phyloP scores from a whole-genome alignment of 805 yeast species.

The Zygoascus flipseniorum region DNA sequence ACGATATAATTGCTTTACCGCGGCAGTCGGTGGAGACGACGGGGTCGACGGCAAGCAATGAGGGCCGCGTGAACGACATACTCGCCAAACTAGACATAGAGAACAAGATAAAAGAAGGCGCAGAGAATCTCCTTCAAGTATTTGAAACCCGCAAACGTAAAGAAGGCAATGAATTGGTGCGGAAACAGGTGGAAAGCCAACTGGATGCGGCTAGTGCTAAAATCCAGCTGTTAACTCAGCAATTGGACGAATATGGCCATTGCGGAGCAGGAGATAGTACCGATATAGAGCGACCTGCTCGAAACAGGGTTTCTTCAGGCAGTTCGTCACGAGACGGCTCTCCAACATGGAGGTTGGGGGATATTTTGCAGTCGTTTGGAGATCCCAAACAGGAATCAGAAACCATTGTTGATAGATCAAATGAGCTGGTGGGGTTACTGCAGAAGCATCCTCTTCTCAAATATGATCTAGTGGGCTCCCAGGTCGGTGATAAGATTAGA shows the following conservation, averaged over 20 bases:
- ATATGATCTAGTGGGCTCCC: constrained; percentile 44
- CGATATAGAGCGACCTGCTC: background rate
- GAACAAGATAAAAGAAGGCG: constrained; percentile 30
- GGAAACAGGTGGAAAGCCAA: constrained; percentile 21
- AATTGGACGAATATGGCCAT: constrained; percentile 15
- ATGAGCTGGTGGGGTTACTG: constrained; percentile 52
- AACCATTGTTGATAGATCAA: constrained; percentile 49
- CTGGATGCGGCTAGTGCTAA: constrained; percentile 24
- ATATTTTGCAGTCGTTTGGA: constrained; percentile 49
- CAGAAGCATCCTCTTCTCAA: constrained; percentile 51
- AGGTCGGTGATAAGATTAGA: constrained; percentile 40
- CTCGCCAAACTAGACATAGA: constrained; percentile 29
- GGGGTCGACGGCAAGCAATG: constrained; percentile 4
- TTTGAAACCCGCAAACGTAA: constrained; percentile 16
- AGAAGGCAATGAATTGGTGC: constrained; percentile 14
- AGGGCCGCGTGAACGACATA: constrained; percentile 18
- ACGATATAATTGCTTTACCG: constrained; percentile 12
- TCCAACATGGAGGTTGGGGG: constrained; percentile 58
- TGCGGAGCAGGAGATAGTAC: background rate
- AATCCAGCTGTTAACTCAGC: constrained; percentile 18
- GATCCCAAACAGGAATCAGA: constrained; percentile 43
- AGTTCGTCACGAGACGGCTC: constrained; percentile 22
- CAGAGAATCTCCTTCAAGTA: constrained; percentile 29
- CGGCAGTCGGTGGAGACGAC: constrained; percentile 8
- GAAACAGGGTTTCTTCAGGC: background rate